Evolutionary conservation across 352 stramenopile genomes (phyloP), one percentile per base, ranked within the genome.

Genomic region (Pythium apleroticum): DNA sequence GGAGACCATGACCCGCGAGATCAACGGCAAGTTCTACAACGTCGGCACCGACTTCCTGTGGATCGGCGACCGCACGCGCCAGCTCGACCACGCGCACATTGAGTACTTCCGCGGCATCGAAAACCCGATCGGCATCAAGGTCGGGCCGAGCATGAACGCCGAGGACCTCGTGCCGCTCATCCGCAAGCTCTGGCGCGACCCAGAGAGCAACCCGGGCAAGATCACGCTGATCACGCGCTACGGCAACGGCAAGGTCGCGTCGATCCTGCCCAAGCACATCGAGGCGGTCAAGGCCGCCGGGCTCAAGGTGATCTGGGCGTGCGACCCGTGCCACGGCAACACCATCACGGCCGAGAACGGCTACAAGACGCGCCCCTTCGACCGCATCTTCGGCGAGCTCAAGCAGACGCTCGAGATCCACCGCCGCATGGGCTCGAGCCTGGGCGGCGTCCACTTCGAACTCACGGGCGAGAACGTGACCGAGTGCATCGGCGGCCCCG

Each of bases 391-490:
- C 54, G 88, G 87, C 6, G 97, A 99, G 79, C 77, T 99, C 52
- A 86, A 95, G 66, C 92, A 97, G 57, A 99, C 98, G 73, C 96
- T 99, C 74, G 96, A 99, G 80, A 97, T 99, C 37, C 97, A 99
- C 74, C 90, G 95, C 37, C 83, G 96, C 61, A 91, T 98, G 74
- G 96, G 96, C 61, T 97, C 87, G 45, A 87, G 89, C 60, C 88
- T 98, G 25, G 97, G 96, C 35, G 97, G 93, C 31, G 90, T 98
- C 41, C 91, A 99, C 73, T 91, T 99, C 71, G 97, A 99, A 73
- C 96, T 99, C 78, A 99, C 97, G 22, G 97, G 97, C 48, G 95
- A 99, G 72, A 97, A 99, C 83, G 97, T 99, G 31, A 99, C 97
- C 2, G 97, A 99, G 80, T 99, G 97, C 78, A 98, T 97, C 58